These are phyloP conservation scores for Chaetomium strumarium DNA, from an alignment of 2,329 filamentous ascomycete species.

Conservation along the genomic window DNA sequence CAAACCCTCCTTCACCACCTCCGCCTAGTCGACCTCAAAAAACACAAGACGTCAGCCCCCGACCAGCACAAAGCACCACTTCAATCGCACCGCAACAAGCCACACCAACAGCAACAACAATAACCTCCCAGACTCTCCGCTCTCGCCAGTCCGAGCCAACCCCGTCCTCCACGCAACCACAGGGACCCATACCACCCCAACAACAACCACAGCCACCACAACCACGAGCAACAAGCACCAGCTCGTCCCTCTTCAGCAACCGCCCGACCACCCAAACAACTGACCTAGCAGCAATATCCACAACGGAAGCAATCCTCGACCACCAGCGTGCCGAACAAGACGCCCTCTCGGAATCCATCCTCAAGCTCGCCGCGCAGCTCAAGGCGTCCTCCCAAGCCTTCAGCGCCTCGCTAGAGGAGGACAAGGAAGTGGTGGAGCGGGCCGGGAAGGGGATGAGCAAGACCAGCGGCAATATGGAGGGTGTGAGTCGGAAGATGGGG, in stretches of 20 bases:
- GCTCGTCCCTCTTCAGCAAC: slow-evolving; percentile 18
- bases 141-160: slow-evolving; percentile 11
- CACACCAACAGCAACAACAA: slow-evolving; percentile 12
- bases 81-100: not conserved
- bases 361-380: slow-evolving; percentile 70
- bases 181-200: not conserved
- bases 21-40: not conserved
- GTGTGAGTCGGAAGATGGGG: slow-evolving; percentile 71
- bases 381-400: slow-evolving; percentile 72
- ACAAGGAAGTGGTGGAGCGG: slow-evolving; percentile 64
- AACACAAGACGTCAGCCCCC: slow-evolving; percentile 7
- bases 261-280: slow-evolving; percentile 19
- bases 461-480: slow-evolving; percentile 69
- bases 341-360: slow-evolving; percentile 70
- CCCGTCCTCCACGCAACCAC: slow-evolving; percentile 9
- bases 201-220: slow-evolving; percentile 4
- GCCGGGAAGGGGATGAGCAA: slow-evolving; percentile 72
- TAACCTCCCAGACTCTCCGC: slow-evolving; percentile 33
- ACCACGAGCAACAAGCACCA: slow-evolving; percentile 2
- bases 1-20: slow-evolving; percentile 1
- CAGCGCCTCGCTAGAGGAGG: slow-evolving; percentile 61
- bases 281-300: slow-evolving; percentile 35
- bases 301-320: slow-evolving; percentile 66
- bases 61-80: not conserved
- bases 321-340: slow-evolving; percentile 79